Evolutionary conservation across 495 filamentous ascomycete species (phyloP), one percentile per base, ranked within the genome.

Genomic region (Aspergillus sclerotioniger): DNA sequence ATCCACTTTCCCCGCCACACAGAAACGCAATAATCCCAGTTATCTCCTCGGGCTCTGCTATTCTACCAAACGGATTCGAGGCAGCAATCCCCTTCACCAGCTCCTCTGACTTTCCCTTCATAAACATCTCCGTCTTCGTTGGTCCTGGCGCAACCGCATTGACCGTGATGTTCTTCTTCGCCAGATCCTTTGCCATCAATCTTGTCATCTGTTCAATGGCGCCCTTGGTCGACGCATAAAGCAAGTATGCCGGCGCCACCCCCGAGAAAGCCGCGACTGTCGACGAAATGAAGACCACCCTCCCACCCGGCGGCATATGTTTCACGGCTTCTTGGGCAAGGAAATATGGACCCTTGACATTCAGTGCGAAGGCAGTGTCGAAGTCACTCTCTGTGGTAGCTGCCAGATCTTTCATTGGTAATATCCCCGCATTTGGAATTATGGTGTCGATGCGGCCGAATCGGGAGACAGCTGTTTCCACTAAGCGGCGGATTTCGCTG

Each of bases 351-450:
- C 37, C 37, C 37, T 41, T 41, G 37, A 41, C 37, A 41, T 41
- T 41, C 37, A 41, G 5, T 6, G 37, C 37, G 41, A 57, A 68
- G 0, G 60, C 57, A 0, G 54, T 51, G 25, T 55, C 48, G 32
- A 59, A 68, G 32, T 57, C 51, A 8, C 56, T 49, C 39, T 68
- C 62, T 8, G 60, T 63, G 12, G 60, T 65, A 10, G 55, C 43
- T 60, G 61, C 80, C 59, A 39, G 78, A 56, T 58, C 74, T 70
- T 25, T 72, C 62, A 37, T 75, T 79, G 8, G 79, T 75, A 54
- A 81, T 79, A 82, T 64, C 13, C 81, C 80, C 0, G 81, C 81
- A 57, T 79, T 81, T 64, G 81, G 82, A 66, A 83, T 77, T 3
- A 83, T 67, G 54, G 76, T 68, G 64, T 81, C 65, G 32, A 80